phyloP scores from a whole-genome alignment of 1,139 yeast genomes.

The Debaryomyces fabryi region DNA sequence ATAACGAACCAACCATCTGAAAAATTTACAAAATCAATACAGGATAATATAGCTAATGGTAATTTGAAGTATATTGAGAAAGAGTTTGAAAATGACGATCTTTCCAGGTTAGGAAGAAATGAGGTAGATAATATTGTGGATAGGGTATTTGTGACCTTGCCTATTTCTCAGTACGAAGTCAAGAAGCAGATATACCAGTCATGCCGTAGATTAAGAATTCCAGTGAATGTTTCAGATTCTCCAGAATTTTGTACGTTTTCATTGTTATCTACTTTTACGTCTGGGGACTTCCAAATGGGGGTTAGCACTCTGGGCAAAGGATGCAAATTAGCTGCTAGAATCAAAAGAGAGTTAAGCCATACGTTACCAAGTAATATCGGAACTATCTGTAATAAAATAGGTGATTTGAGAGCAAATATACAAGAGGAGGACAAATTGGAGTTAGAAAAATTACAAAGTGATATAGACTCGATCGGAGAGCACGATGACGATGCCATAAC shows the following conservation, averaged over 20 bases:
- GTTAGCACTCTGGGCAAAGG: slow-evolving; percentile 90
- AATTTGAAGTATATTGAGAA: slow-evolving; percentile 35
- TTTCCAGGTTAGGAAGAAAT: slow-evolving; percentile 60
- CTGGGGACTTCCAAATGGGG: slow-evolving; percentile 81
- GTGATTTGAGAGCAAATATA: slow-evolving; percentile 60
- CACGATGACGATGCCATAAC: slow-evolving; percentile 74
- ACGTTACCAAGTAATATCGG: slow-evolving; percentile 72
- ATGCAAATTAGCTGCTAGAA: slow-evolving; percentile 79
- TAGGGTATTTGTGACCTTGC: slow-evolving; percentile 65
- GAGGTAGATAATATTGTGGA: slow-evolving; percentile 71
- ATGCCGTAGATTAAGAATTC: slow-evolving; percentile 70
- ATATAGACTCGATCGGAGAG: slow-evolving; percentile 48
- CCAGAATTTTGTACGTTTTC: slow-evolving; percentile 77
- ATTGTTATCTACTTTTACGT: slow-evolving; percentile 66
- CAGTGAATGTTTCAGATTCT: slow-evolving; percentile 77
- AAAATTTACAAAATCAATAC: slow-evolving; percentile 26
- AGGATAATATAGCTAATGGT: slow-evolving; percentile 22
- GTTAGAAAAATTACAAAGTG: slow-evolving; percentile 18
- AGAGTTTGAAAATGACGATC: slow-evolving; percentile 33
- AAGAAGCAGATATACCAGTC: slow-evolving; percentile 44
- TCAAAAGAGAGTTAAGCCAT: slow-evolving; percentile 72
- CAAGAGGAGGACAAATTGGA: slow-evolving; percentile 53
- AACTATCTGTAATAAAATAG: slow-evolving; percentile 67
- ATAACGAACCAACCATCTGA: slow-evolving; percentile 30
- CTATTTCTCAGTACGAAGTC: slow-evolving; percentile 25